Base-by-base conservation (phyloP, 352 stramenopile species). In the Halophytophthora polymorphica region DNA sequence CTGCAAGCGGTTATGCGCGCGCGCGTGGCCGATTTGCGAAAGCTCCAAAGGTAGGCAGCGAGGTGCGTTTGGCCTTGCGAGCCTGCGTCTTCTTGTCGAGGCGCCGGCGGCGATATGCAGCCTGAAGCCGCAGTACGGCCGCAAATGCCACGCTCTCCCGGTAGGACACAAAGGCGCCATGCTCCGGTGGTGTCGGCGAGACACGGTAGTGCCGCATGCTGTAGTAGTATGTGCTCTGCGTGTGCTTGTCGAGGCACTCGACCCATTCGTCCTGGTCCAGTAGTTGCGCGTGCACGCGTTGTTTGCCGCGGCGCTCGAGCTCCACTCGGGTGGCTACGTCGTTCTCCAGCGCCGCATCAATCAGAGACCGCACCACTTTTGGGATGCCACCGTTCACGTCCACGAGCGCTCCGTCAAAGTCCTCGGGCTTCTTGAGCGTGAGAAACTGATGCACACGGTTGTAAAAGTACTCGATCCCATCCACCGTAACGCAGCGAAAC, bases 261-360 rank as follows among this genome's bases (percentile, higher is more conserved):
- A 90, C 58, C 78, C 78, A 90, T 45, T 83, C 56, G 25, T 90
- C 77, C 44, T 88, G 73, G 1, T 73, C 73, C 2, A 87, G 61
- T 13, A 83, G 59, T 41, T 72, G 37, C 0, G 70, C 51, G 11
- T 73, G 69, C 15, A 72, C 53, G 17, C 61, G 67, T 13, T 74
- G 62, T 37, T 75, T 71, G 25, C 61, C 63, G 35, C 75, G 69
- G 3, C 62, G 63, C 44, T 90, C 78, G 5, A 90, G 50, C 21
- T 90, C 78, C 1, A 85, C 47, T 0, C 78, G 68, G 21, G 55
- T 65, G 2, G 64, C 50, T 29, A 73, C 62, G 31, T 90, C 61
- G 1, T 49, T 60, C 11, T 56, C 23, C 17, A 90, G 56, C 5
- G 57, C 52, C 14, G 85, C 73, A 8, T 68, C 37, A 19, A 90